These are phyloP conservation scores for Artemisia annua DNA, from an alignment of 129 eudicot genomes.

Conservation along the genomic window DNA sequence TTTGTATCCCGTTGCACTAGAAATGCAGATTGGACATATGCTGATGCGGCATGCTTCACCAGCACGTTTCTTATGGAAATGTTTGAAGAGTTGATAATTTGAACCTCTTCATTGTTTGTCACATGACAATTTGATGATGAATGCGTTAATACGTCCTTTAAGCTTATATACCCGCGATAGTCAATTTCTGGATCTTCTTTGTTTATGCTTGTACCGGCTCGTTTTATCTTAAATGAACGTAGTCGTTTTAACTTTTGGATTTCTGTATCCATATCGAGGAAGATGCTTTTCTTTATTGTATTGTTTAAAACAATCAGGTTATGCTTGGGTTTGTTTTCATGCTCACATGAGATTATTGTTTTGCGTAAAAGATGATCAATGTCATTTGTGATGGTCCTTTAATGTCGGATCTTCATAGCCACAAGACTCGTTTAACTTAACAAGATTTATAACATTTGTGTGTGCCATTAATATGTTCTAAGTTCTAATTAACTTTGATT, in stretches of 20 bases:
- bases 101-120: constrained; percentile 18
- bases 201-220: constrained; percentile 19
- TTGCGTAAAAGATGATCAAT: constrained; percentile 7
- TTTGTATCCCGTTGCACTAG: constrained; percentile 35
- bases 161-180: constrained; percentile 50
- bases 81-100: constrained; percentile 42
- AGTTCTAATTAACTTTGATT: too few relatives aligned
- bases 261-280: constrained; percentile 39
- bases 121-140: constrained; percentile 24
- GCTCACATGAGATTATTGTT: constrained; percentile 17
- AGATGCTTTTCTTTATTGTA: constrained; percentile 1
- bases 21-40: constrained; percentile 56
- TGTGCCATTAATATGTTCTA: background rate
- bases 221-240: constrained; percentile 23
- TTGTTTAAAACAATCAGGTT: constrained; percentile 20
- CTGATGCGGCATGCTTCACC: constrained; percentile 67
- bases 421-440: background rate
- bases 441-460: background rate
- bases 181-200: constrained; percentile 49
- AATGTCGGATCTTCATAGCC: constrained; percentile 29
- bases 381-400: constrained; percentile 23
- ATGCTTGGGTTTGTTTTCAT: background rate
- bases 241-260: constrained; percentile 19
- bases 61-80: constrained; percentile 50
- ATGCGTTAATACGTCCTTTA: constrained; percentile 42